phyloP scores from a whole-genome alignment of 176 grass and related monocot species.

The Canna indica region DNA sequence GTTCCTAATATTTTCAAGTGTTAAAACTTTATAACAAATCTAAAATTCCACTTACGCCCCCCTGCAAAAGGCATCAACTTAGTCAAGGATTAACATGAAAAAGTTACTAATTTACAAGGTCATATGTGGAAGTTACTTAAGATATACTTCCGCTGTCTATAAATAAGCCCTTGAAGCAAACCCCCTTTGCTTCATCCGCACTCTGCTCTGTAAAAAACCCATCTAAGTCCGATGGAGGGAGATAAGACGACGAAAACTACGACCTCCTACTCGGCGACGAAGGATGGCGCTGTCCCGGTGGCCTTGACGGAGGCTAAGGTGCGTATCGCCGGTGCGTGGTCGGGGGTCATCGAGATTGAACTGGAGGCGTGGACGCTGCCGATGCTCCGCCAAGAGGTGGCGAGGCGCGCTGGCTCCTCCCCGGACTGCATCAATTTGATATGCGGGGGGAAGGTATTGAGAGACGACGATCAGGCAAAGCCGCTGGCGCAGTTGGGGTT shows the following conservation, averaged over 20 bases:
- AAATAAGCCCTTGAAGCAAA: not conserved
- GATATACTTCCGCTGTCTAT: not conserved
- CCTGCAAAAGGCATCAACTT: too few species aligned
- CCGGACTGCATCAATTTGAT: slow-evolving; percentile 65
- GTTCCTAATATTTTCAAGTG: too few species aligned
- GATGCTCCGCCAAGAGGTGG: slow-evolving; percentile 89
- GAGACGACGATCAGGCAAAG: slow-evolving; percentile 27
- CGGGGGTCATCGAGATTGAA: slow-evolving; percentile 52
- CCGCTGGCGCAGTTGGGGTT: slow-evolving; percentile 46
- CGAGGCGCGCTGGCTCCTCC: slow-evolving; percentile 41
- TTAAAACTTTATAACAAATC: too few species aligned
- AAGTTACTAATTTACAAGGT: too few species aligned
- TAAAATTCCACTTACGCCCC: too few species aligned
- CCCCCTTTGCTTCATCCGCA: not conserved
- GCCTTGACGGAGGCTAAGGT: slow-evolving; percentile 28
- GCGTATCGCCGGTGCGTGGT: slow-evolving; percentile 64
- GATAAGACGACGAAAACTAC: not conserved
- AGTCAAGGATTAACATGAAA: too few species aligned
- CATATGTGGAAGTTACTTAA: too few species aligned
- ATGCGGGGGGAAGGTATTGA: slow-evolving; percentile 77
- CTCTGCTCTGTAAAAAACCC: not conserved
- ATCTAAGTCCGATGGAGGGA: not conserved
- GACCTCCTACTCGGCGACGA: not conserved
- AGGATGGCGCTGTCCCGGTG: not conserved
- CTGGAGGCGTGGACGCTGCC: slow-evolving; percentile 57